Evolutionary conservation across 2,329 filamentous ascomycete species (phyloP).

Genomic region (Phyllosticta citribraziliensis): DNA sequence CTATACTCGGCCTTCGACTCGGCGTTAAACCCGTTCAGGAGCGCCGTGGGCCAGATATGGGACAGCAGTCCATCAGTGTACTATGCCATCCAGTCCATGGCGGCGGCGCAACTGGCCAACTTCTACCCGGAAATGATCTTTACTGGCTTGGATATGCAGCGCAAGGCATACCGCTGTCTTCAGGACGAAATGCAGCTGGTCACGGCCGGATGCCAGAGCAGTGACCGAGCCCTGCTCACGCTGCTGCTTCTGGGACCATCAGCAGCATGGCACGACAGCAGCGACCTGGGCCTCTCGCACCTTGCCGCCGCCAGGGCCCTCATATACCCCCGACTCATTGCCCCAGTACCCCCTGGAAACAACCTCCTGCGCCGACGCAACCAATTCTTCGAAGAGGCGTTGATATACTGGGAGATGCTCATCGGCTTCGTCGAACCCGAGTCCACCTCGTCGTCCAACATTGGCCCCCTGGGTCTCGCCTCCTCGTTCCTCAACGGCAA

Average conservation of each 20-base stretch:
- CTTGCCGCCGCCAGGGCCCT: slow-evolving; percentile 38
- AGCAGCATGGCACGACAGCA: slow-evolving; percentile 50
- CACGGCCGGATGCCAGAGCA: slow-evolving; percentile 24
- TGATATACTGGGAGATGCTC: slow-evolving; percentile 52
- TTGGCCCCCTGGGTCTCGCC: slow-evolving; percentile 3
- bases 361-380: slow-evolving; percentile 25
- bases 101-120: slow-evolving; percentile 50
- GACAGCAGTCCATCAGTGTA: slow-evolving; percentile 49
- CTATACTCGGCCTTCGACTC: slow-evolving; percentile 58
- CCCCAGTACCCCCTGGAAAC: slow-evolving; percentile 19
- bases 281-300: slow-evolving; percentile 44
- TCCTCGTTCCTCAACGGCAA: slow-evolving; percentile 5
- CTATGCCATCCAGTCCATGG: slow-evolving; percentile 55
- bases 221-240: slow-evolving; percentile 46
- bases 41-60: slow-evolving; percentile 48
- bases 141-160: slow-evolving; percentile 42
- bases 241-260: slow-evolving; percentile 50
- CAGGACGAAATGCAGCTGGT: slow-evolving; percentile 40
- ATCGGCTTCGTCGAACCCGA: slow-evolving; percentile 44
- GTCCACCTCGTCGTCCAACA: slow-evolving; percentile 1
- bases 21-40: slow-evolving; percentile 50
- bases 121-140: slow-evolving; percentile 45
- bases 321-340: slow-evolving; percentile 35
- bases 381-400: slow-evolving; percentile 46
- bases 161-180: slow-evolving; percentile 43